Evolutionary conservation across 2,329 filamentous ascomycete genomes (phyloP).

Genomic region (Sclerotinia borealis): DNA sequence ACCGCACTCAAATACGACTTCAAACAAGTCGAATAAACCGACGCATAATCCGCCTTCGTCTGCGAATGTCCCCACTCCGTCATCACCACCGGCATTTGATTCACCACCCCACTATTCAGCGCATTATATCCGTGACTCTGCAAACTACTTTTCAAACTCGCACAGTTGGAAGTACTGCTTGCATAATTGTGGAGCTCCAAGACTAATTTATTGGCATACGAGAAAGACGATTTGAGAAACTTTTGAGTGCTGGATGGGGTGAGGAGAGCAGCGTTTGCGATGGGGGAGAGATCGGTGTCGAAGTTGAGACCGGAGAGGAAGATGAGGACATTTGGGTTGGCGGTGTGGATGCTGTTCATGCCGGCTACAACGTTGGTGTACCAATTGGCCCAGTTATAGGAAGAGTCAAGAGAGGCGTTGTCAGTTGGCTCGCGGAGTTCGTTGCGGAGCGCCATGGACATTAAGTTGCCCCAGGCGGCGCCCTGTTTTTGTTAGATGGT

Average conservation of each 20-base stretch:
- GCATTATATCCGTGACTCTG: slow-evolving; percentile 39
- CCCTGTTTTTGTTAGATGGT: neutral
- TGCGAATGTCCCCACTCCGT: slow-evolving; percentile 44
- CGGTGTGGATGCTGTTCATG: slow-evolving; percentile 37
- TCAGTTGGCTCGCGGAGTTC: slow-evolving; percentile 33
- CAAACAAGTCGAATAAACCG: slow-evolving; percentile 46
- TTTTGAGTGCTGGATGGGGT: slow-evolving; percentile 14
- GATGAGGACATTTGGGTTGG: slow-evolving; percentile 40
- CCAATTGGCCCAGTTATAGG: slow-evolving; percentile 43
- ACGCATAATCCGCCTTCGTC: slow-evolving; percentile 38
- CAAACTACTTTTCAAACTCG: slow-evolving; percentile 33
- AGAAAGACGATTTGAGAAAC: slow-evolving; percentile 36
- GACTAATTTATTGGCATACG: slow-evolving; percentile 39
- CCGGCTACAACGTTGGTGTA: slow-evolving; percentile 39
- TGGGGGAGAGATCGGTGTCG: slow-evolving; percentile 32
- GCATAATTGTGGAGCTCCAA: slow-evolving; percentile 39
- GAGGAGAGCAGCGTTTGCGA: slow-evolving; percentile 15
- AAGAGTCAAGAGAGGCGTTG: slow-evolving; percentile 12
- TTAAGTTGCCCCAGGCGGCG: slow-evolving; percentile 19
- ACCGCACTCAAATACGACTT: slow-evolving; percentile 33
- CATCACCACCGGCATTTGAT: slow-evolving; percentile 36
- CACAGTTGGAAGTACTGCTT: neutral
- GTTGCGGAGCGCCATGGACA: slow-evolving; percentile 34
- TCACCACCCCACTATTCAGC: slow-evolving; percentile 31
- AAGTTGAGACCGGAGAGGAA: slow-evolving; percentile 44